These are phyloP conservation scores for Eucalyptus dawsonii DNA, from an alignment of 345 rosid genomes.

Conservation along the genomic window DNA sequence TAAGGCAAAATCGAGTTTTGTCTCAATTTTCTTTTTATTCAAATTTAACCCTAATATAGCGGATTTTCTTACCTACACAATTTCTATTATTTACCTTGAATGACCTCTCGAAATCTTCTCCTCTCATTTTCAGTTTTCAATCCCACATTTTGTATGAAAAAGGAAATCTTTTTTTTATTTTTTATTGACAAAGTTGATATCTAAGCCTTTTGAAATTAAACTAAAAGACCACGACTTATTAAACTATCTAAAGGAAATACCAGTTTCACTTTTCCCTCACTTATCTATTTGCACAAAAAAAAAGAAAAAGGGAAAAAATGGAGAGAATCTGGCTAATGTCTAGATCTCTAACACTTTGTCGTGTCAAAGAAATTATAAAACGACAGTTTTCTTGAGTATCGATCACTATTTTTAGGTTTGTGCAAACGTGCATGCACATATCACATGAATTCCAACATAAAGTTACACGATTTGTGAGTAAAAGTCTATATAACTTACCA, in stretches of 20 bases:
- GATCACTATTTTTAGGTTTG: fast-evolving
- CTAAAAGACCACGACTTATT: background rate
- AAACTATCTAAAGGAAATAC: background rate
- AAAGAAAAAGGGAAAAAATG: no score
- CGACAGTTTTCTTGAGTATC: background rate
- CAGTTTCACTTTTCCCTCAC: background rate
- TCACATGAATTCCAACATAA: background rate
- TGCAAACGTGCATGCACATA: background rate
- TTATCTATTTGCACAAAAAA: background rate
- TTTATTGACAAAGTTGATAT: background rate
- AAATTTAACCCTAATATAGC: background rate
- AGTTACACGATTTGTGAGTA: background rate
- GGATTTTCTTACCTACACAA: background rate
- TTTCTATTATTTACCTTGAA: background rate
- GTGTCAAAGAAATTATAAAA: background rate
- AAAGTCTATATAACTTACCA: background rate
- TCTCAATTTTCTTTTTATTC: background rate
- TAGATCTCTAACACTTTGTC: background rate
- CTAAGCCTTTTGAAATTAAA: background rate
- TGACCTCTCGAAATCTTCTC: background rate
- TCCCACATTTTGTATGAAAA: background rate
- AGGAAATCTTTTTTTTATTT: background rate
- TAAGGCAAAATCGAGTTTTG: background rate
- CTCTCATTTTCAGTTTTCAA: background rate
- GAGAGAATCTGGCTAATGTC: background rate